phyloP scores from a whole-genome alignment of 1,284 basidiomycete species.

The Athelia sp. region DNA sequence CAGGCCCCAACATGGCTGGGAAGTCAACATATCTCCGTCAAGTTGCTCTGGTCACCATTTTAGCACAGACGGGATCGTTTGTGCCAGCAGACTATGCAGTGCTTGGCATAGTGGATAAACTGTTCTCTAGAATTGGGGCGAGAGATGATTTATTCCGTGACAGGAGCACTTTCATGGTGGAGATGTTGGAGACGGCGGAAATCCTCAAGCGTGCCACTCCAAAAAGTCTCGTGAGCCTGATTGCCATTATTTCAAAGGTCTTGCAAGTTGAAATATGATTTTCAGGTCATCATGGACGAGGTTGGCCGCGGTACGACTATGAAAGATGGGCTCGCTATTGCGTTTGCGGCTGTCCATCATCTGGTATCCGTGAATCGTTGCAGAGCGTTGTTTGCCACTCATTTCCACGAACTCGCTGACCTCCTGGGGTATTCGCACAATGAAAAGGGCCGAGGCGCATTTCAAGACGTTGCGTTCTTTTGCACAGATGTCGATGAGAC shows the following conservation, averaged over 20 bases:
- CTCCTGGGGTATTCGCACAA: conserved; percentile 63
- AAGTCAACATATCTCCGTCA: conserved; percentile 94
- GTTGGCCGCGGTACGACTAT: conserved; percentile 94
- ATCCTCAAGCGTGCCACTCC: conserved; percentile 80
- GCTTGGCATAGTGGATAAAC: conserved; percentile 84
- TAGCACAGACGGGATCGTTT: conserved; percentile 91
- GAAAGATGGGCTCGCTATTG: conserved; percentile 88
- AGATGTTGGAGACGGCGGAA: conserved; percentile 84
- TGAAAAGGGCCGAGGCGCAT: conserved; percentile 38
- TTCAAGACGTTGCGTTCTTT: conserved; percentile 72
- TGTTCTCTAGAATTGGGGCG: conserved; percentile 95
- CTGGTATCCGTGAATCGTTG: conserved; percentile 73
- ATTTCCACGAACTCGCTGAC: conserved; percentile 91
- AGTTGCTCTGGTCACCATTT: conserved; percentile 83
- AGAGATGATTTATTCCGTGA: conserved; percentile 94
- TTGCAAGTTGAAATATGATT: neutral
- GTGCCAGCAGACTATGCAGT: conserved; percentile 82
- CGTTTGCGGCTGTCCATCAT: conserved; percentile 87
- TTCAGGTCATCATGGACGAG: conserved; percentile 94
- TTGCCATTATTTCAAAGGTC: too few relatives aligned
- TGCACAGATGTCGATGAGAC: conserved; percentile 84
- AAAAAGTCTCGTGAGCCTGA: conserved; percentile 63
- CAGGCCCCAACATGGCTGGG: conserved; percentile 95
- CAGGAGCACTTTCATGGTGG: conserved; percentile 91
- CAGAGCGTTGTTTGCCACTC: conserved; percentile 90